Evolutionary conservation across 176 grass and related monocot species (phyloP), one percentile per base, ranked within the genome.

Genomic region (Phoenix dactylifera): DNA sequence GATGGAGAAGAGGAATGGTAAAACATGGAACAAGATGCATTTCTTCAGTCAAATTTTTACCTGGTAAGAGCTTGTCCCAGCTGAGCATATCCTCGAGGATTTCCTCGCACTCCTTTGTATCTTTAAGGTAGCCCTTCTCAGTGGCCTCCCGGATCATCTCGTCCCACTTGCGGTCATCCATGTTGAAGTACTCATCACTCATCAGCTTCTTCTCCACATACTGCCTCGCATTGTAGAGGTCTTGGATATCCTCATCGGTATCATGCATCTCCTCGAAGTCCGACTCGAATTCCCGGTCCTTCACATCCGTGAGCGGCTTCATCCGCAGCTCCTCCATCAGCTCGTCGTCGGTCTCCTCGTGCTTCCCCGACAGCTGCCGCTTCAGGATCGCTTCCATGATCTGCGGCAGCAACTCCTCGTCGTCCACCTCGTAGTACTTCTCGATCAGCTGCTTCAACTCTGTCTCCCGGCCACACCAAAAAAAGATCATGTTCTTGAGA

Each of bases 41-140:
- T 10, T 39, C 2, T 39, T 39, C 20, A 18, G 18, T 15, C 62
- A 14, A 17, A 61, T 65, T 71, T 67, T 76, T 49, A 97, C 92
- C 92, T 56, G 92, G 92, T 22, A 90, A 72, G 59, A 97, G 63
- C 52, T 87, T 97, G 66, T 91, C 78, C 50, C 64, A 88, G 63
- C 68, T 75, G 48, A 97, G 81, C 92, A 97, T 97, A 66, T 90
- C 92, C 74, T 97, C 92, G 4, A 97, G 77, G 30, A 88, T 90
- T 62, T 68, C 75, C 69, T 97, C 92, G 2, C 83, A 90, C 55
- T 78, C 75, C 71, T 97, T 97, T 65, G 89, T 88, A 26, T 74
- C 67, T 68, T 59, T 62, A 16, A 88, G 60, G 50, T 54, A 64
- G 2, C 78, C 83, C 44, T 64, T 69, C 32, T 88, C 80, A 4